Evolutionary conservation across 257 asterid genomes (phyloP).

Genomic region (Nicotiana paniculata): DNA sequence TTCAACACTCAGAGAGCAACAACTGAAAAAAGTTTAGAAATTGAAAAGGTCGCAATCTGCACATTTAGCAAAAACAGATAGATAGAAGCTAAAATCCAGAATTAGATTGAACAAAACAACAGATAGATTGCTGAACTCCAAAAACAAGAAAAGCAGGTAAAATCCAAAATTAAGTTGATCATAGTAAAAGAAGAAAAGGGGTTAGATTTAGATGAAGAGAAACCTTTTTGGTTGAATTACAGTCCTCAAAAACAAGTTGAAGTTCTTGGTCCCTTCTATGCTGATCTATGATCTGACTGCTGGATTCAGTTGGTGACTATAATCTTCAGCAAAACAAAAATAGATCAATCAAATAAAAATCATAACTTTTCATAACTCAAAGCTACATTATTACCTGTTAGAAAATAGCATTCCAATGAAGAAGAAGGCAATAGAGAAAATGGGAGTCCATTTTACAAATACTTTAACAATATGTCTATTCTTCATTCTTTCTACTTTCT

Average conservation of each 20-base stretch:
- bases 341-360: conserved; percentile 38
- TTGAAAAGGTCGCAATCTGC: no score
- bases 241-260: conserved; percentile 86
- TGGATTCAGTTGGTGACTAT: conserved; percentile 63
- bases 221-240: conserved; percentile 43
- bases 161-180: not conserved
- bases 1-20: no score
- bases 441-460: conserved; percentile 72
- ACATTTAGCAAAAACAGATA: no score
- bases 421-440: conserved; percentile 71
- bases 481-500: conserved; percentile 38
- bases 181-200: not conserved
- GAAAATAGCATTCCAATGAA: conserved; percentile 66
- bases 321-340: conserved; percentile 31
- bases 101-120: no score
- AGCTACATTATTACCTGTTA: conserved; percentile 32
- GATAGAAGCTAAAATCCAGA: no score
- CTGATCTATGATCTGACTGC: conserved; percentile 67
- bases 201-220: not conserved
- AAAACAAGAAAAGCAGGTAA: not conserved
- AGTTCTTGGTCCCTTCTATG: conserved; percentile 80
- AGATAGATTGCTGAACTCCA: not conserved
- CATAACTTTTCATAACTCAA: conserved; percentile 12
- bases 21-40: no score
- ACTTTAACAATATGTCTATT: conserved; percentile 52